These are phyloP conservation scores for Carpinus viminea DNA, from an alignment of 306 rosid species.

Conservation along the genomic window DNA sequence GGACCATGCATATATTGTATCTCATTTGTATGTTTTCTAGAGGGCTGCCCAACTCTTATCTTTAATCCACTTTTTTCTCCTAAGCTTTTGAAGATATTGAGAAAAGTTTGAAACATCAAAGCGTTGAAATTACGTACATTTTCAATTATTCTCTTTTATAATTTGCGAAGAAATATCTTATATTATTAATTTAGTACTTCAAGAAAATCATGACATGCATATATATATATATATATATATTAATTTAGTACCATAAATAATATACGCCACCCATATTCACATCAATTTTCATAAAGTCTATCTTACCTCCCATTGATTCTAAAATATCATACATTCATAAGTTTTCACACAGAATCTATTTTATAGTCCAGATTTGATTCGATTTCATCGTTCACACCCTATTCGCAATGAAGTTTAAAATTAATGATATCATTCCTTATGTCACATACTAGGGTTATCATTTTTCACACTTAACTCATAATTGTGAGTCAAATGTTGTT, in stretches of 20 bases:
- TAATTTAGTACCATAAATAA: neutral
- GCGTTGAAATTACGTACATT: neutral
- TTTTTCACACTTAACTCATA: neutral
- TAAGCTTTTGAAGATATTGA: neutral
- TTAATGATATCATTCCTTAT: neutral
- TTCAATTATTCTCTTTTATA: neutral
- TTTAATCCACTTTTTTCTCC: neutral
- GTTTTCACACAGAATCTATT: too few relatives aligned
- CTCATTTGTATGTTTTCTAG: neutral
- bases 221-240: neutral
- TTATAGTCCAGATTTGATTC: too few relatives aligned
- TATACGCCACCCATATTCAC: neutral
- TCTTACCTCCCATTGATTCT: too few relatives aligned
- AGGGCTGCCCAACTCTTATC: neutral
- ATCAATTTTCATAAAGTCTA: conserved; percentile 1
- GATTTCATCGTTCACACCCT: neutral
- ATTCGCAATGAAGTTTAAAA: neutral
- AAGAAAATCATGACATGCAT: neutral
- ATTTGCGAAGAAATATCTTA: neutral
- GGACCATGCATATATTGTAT: neutral
- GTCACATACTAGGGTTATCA: neutral
- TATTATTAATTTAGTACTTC: neutral
- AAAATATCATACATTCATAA: too few relatives aligned
- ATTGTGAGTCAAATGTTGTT: neutral
- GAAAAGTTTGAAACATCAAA: neutral